Conservation (phyloP, 169 alveolate species). For the Cyclospora cayetanensis region DNA sequence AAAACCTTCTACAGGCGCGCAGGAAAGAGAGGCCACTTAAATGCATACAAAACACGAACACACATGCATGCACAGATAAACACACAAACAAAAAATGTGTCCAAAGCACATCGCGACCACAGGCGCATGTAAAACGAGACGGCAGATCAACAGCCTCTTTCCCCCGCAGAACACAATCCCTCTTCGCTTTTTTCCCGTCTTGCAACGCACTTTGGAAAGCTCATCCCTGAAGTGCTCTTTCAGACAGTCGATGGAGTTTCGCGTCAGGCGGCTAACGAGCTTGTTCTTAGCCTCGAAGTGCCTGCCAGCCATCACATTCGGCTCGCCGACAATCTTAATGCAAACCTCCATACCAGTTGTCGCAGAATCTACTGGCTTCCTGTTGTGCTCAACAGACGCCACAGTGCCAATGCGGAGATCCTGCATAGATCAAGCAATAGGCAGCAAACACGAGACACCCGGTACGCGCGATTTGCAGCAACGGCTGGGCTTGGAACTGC, state of each 20-base stretch:
- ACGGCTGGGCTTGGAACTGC: no score
- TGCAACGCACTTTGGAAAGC: conserved; percentile 62
- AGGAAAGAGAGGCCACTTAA: no score
- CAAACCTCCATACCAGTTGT: conserved; percentile 90
- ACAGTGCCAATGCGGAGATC: conserved; percentile 94
- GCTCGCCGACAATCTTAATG: conserved; percentile 89
- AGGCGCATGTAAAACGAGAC: neutral
- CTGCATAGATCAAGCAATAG: neutral
- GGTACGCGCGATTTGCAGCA: no score
- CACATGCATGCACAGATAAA: no score
- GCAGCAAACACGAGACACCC: no score
- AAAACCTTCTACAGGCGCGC: no score
- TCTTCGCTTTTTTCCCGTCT: neutral
- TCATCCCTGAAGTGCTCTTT: conserved; percentile 80
- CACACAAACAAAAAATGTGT: no score
- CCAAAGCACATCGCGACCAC: neutral
- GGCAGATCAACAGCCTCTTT: neutral
- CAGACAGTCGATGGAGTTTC: conserved; percentile 77
- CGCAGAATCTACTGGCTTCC: conserved; percentile 93
- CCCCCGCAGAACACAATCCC: neutral
- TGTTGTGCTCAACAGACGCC: conserved; percentile 94
- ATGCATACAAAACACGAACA: no score
- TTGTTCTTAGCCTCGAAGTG: conserved; percentile 89
- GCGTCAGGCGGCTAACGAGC: conserved; percentile 66
- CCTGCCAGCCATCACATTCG: conserved; percentile 94